A percentile compares a stretch with the other conserved stretches of the same genome.
phyloP scores from a whole-genome alignment of 2,329 filamentous ascomycete genomes.

The Macrophomina tecta region DNA sequence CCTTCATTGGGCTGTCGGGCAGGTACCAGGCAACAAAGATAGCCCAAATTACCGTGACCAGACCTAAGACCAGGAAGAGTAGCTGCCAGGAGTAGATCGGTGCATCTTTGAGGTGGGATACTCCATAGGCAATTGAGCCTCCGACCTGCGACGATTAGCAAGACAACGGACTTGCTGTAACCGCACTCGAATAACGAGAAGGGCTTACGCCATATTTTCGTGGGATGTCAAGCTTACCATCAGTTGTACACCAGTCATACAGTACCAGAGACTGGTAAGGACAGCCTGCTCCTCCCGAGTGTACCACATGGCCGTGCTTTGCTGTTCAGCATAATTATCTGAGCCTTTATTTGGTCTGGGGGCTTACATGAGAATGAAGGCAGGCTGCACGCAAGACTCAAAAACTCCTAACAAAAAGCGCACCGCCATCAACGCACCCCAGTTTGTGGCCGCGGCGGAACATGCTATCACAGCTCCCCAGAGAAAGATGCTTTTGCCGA shows the following conservation, averaged over 20 bases:
- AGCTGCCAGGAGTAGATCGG: slow-evolving; percentile 47
- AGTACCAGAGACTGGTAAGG: slow-evolving; percentile 15
- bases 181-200: too few relatives aligned
- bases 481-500: slow-evolving; percentile 42
- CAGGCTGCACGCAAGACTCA: slow-evolving; percentile 56
- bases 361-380: slow-evolving; percentile 52
- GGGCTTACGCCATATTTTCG: slow-evolving; percentile 33
- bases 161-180: slow-evolving; percentile 31
- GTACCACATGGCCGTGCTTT: slow-evolving; percentile 39
- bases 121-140: slow-evolving; percentile 49
- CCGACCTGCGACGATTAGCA: slow-evolving; percentile 33
- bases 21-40: slow-evolving; percentile 37
- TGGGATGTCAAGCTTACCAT: slow-evolving; percentile 33
- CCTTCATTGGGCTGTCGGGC: slow-evolving; percentile 68
- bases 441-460: slow-evolving; percentile 29
- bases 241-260: slow-evolving; percentile 5
- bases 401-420: slow-evolving; percentile 72
- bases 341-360: neutral
- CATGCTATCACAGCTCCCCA: slow-evolving; percentile 49
- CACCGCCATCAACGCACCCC: slow-evolving; percentile 52
- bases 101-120: slow-evolving; percentile 38
- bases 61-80: slow-evolving; percentile 58
- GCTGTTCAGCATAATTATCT: too few relatives aligned
- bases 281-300: slow-evolving; percentile 33
- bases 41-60: slow-evolving; percentile 53